A percentile compares a stretch with the other conserved stretches of the same genome.
Evolutionary conservation across 2,329 filamentous ascomycete species (phyloP).

Genomic region (Fusarium sp.): DNA sequence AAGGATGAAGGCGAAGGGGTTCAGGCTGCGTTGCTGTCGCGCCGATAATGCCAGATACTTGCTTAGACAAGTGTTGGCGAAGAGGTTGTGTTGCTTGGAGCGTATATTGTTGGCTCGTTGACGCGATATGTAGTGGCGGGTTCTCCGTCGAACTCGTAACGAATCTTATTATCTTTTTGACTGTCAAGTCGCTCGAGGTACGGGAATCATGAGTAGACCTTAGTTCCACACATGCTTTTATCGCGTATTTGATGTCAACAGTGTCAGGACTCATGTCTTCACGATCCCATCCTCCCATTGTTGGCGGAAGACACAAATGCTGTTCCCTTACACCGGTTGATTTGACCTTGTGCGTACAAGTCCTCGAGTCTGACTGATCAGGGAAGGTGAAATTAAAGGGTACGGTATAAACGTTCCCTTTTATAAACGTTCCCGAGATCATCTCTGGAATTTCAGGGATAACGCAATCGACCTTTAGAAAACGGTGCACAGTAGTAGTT

Average conservation of each 20-base stretch:
- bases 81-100: background rate
- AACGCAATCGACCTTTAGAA: background rate
- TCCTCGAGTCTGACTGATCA: background rate
- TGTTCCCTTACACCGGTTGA: background rate
- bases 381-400: background rate
- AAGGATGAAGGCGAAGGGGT: background rate
- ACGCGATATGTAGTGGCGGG: background rate
- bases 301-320: background rate
- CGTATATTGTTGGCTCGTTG: background rate
- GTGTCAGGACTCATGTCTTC: background rate
- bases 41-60: background rate
- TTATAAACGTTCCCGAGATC: background rate
- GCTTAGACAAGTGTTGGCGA: background rate
- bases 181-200: fast-evolving
- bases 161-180: background rate
- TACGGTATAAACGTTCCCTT: background rate
- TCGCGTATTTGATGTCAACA: background rate
- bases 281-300: background rate
- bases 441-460: background rate
- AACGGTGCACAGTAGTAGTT: background rate
- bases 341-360: background rate
- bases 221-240: background rate
- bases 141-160: background rate
- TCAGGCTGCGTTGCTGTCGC: background rate
- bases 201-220: background rate